Evolutionary conservation across 169 alveolate genomes (phyloP).

Genomic region (Plasmodium malariae): DNA sequence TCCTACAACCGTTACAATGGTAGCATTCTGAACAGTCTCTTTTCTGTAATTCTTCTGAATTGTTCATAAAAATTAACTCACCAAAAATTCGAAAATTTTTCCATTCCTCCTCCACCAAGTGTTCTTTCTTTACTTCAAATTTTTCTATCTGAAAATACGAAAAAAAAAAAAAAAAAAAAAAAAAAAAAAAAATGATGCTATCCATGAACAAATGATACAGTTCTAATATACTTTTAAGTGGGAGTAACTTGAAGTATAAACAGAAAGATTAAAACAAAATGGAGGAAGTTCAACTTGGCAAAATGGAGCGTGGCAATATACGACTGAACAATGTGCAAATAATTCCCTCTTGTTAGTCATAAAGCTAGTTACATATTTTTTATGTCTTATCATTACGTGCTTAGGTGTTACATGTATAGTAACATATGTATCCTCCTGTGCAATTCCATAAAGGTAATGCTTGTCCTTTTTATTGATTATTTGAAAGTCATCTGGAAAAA

Average conservation of each 20-base stretch:
- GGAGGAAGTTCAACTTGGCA: not conserved
- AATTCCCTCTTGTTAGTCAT: not conserved
- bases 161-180: not conserved
- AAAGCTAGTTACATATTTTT: not conserved
- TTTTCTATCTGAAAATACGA: not conserved
- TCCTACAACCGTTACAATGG: not conserved
- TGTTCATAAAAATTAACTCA: constrained; percentile 16
- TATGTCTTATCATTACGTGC: constrained; percentile 9
- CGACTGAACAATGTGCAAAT: not conserved
- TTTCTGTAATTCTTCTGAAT: constrained; percentile 4
- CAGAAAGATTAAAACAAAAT: not conserved
- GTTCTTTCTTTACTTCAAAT: not conserved
- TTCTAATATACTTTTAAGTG: too few species aligned
- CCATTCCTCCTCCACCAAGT: not conserved
- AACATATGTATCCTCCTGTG: constrained; percentile 17
- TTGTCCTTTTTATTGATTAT: not conserved
- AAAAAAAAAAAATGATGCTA: not conserved
- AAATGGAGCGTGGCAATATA: not conserved
- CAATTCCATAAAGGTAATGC: constrained; percentile 40
- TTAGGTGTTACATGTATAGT: constrained; percentile 18
- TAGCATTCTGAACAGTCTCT: not conserved
- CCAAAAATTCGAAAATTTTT: constrained; percentile 27
- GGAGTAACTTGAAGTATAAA: too few species aligned
- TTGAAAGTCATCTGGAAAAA: constrained; percentile 26
- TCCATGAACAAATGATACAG: too few species aligned